These are phyloP conservation scores for Symbiodinium natans DNA, from an alignment of 73 alveolate species.

Conservation along the genomic window DNA sequence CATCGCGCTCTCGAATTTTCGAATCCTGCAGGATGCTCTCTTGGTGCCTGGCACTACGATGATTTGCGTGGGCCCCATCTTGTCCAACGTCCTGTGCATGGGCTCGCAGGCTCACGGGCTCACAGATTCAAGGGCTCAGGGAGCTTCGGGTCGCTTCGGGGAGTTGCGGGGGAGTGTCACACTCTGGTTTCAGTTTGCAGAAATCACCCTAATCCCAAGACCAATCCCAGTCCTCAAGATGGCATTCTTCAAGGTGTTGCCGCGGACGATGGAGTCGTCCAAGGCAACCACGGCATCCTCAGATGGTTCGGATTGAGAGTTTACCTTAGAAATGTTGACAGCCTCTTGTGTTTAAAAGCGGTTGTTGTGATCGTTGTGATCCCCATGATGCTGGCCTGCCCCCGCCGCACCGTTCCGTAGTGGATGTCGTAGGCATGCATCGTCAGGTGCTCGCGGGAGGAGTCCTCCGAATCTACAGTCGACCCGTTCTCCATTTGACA, in stretches of 20 bases:
- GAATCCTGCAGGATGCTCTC: no score
- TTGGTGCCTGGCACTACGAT: neutral
- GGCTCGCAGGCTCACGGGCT: no score
- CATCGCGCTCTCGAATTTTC: no score
- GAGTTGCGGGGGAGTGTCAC: no score
- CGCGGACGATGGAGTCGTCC: conserved; percentile 94
- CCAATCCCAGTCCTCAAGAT: conserved; percentile 7
- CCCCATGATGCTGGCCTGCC: conserved; percentile 13
- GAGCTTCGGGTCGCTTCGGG: no score
- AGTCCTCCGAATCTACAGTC: conserved; percentile 1
- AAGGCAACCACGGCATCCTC: conserved; percentile 80
- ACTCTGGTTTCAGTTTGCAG: no score
- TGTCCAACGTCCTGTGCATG: conserved; percentile 77
- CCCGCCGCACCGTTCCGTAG: conserved; percentile 94
- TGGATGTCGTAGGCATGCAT: conserved; percentile 91
- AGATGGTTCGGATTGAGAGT: no score
- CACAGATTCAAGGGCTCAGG: neutral
- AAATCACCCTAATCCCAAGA: neutral
- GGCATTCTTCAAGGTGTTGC: conserved; percentile 92
- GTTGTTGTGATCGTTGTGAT: no score
- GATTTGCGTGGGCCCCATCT: conserved; percentile 86
- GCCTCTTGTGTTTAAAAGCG: no score
- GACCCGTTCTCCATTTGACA: no score
- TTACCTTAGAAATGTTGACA: no score
- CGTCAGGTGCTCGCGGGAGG: conserved; percentile 89